Percentiles rank a stretch among this genome's conserved stretches.
Conservation (phyloP, 2,329 filamentous ascomycete species). For the Laburnicola sp. region DNA sequence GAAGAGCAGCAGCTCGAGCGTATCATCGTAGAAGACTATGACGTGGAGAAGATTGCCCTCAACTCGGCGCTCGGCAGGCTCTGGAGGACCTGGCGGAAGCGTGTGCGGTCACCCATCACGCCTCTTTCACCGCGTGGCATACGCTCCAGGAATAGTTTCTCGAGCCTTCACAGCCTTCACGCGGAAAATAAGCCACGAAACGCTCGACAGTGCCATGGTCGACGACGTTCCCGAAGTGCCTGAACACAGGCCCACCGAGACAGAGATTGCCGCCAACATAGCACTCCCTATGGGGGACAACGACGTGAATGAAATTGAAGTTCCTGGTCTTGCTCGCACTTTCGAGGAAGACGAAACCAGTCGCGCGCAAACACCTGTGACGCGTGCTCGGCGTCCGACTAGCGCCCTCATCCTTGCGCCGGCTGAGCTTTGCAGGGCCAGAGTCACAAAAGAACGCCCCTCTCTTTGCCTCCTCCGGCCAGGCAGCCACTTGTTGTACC, state of each 20-base stretch:
- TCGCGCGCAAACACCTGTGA: constrained; percentile 31
- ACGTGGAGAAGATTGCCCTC: constrained; percentile 90
- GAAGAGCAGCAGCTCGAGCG: constrained; percentile 64
- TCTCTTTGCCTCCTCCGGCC: constrained; percentile 36
- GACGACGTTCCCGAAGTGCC: constrained; percentile 33
- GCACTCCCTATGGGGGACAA: constrained; percentile 69
- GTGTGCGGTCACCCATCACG: constrained; percentile 57
- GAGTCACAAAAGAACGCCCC: constrained; percentile 28
- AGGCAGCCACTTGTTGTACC: constrained; percentile 26
- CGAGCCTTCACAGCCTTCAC: constrained; percentile 35
- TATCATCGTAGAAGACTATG: constrained; percentile 82
- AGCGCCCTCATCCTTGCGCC: constrained; percentile 37
- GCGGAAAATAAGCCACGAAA: constrained; percentile 38
- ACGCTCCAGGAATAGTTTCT: constrained; percentile 32
- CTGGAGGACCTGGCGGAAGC: constrained; percentile 95
- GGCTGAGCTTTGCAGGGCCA: constrained; percentile 23
- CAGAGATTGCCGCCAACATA: constrained; percentile 59
- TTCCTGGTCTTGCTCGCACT: constrained; percentile 70
- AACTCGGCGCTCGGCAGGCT: constrained; percentile 85
- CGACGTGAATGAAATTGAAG: constrained; percentile 79
- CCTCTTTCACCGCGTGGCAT: constrained; percentile 33
- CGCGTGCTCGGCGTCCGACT: constrained; percentile 28
- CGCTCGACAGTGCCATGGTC: constrained; percentile 26
- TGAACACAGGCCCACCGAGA: constrained; percentile 51
- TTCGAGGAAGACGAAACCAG: constrained; percentile 56